Percentiles rank a stretch among this genome's conserved stretches.
phyloP scores from a whole-genome alignment of 129 eudicot genomes.

The Kitagawia praeruptora region DNA sequence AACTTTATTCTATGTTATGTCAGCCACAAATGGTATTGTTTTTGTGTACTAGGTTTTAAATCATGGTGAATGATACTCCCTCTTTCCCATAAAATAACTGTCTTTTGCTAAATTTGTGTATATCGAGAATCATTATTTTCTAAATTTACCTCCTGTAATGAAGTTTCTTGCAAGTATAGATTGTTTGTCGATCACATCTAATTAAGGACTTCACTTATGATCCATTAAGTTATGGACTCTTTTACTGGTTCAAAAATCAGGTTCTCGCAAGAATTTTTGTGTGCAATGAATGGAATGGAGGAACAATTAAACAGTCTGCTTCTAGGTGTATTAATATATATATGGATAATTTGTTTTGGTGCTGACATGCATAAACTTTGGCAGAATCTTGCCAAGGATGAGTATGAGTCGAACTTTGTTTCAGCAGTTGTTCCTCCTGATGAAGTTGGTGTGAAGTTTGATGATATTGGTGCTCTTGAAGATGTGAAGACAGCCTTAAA shows the following conservation, averaged over 20 bases:
- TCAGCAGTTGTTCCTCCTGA: slow-evolving; percentile 97
- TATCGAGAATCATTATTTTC: background rate
- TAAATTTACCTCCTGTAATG: background rate
- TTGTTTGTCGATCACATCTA: background rate
- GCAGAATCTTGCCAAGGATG: slow-evolving; percentile 96
- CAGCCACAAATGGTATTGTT: background rate
- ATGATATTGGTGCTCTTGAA: slow-evolving; percentile 98
- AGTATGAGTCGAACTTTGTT: slow-evolving; percentile 90
- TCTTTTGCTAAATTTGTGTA: background rate
- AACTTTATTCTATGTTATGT: background rate
- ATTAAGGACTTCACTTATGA: background rate
- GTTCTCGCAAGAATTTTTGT: background rate
- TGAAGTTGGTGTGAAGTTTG: slow-evolving; percentile 95
- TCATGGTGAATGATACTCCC: background rate
- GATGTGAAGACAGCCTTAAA: slow-evolving; percentile 84
- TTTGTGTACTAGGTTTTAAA: background rate
- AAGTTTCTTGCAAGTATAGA: background rate
- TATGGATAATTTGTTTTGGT: background rate
- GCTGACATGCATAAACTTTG: slow-evolving; percentile 6
- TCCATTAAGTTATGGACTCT: background rate
- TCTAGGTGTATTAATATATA: background rate
- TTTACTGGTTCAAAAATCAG: background rate
- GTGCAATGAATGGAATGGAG: background rate
- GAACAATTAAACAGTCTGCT: background rate
- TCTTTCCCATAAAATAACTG: background rate